A percentile compares a stretch with the other conserved stretches of the same genome.
Conservation (phyloP, 805 yeast genomes). For the Teunomyces funiuensis region DNA sequence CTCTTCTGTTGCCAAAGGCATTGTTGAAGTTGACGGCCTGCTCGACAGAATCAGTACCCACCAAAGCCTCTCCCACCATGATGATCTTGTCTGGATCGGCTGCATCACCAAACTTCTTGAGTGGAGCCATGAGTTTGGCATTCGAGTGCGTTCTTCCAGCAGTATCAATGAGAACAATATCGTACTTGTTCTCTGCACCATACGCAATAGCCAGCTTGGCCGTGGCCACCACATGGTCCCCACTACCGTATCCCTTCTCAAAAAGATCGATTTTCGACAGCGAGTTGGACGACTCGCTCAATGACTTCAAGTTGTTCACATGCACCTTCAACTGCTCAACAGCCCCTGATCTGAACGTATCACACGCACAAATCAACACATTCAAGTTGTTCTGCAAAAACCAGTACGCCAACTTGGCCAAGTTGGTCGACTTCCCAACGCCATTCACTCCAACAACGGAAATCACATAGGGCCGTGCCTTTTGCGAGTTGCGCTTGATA, state of each 20-base stretch:
- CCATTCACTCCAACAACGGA: constrained; percentile 98
- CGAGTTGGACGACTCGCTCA: constrained; percentile 51
- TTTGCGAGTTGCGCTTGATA: constrained; percentile 49
- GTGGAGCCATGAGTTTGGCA: constrained; percentile 90
- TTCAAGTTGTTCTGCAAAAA: constrained; percentile 81
- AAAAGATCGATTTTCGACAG: constrained; percentile 64
- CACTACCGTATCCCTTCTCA: constrained; percentile 96
- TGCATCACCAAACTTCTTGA: constrained; percentile 91
- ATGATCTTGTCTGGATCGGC: constrained; percentile 95
- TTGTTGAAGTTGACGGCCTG: constrained; percentile 92
- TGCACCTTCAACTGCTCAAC: constrained; percentile 97
- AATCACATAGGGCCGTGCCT: constrained; percentile 77
- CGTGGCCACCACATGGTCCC: constrained; percentile 88
- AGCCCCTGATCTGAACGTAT: constrained; percentile 96
- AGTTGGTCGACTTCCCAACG: constrained; percentile 94
- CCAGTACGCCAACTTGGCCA: constrained; percentile 96
- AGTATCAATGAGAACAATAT: constrained; percentile 90
- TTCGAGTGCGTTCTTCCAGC: constrained; percentile 98
- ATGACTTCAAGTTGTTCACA: constrained; percentile 74
- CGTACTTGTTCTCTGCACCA: constrained; percentile 69
- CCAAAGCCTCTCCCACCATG: constrained; percentile 98
- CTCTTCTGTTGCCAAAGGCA: constrained; percentile 84
- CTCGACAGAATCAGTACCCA: constrained; percentile 94
- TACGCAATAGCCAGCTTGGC: constrained; percentile 87
- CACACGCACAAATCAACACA: constrained; percentile 93